These are phyloP conservation scores for Cystobasidium slooffiae DNA, from an alignment of 1,284 basidiomycete species.

Conservation along the genomic window DNA sequence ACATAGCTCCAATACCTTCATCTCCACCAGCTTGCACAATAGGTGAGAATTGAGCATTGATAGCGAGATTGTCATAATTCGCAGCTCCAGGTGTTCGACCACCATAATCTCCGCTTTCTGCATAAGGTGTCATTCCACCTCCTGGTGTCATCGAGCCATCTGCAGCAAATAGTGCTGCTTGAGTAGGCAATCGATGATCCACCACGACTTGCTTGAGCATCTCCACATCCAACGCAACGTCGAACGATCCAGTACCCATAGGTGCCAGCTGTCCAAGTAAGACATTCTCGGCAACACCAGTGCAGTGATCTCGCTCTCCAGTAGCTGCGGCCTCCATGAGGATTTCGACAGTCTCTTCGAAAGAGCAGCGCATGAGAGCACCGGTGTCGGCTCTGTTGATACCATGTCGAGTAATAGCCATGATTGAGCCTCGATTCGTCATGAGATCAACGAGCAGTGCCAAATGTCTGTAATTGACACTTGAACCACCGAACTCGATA, in stretches of 20 bases:
- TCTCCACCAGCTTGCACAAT: constrained; percentile 86
- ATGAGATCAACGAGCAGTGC: constrained; percentile 95
- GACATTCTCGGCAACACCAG: constrained; percentile 97
- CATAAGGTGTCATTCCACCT: constrained; percentile 92
- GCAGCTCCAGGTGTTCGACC: constrained; percentile 51
- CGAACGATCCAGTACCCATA: constrained; percentile 61
- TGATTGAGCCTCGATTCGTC: constrained; percentile 92
- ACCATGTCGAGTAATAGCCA: constrained; percentile 99
- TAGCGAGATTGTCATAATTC: constrained; percentile 47
- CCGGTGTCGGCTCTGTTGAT: constrained; percentile 98
- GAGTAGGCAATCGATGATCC: constrained; percentile 84
- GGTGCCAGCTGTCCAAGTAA: constrained; percentile 99
- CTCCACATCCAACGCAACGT: constrained; percentile 93
- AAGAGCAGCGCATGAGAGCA: constrained; percentile 96
- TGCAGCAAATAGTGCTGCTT: constrained; percentile 63
- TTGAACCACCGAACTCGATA: constrained; percentile 99
- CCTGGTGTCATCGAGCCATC: constrained; percentile 65
- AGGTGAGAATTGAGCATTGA: constrained; percentile 84
- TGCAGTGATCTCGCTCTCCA: constrained; percentile 97
- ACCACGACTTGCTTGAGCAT: constrained; percentile 99
- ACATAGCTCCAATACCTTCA: constrained; percentile 61
- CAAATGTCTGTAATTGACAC: constrained; percentile 98
- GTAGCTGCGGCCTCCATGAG: constrained; percentile 98
- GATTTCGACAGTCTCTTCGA: constrained; percentile 99
- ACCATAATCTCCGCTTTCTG: constrained; percentile 48